Conservation (phyloP, 1,284 basidiomycete species). For the Cystobasidiaceae sp. region DNA sequence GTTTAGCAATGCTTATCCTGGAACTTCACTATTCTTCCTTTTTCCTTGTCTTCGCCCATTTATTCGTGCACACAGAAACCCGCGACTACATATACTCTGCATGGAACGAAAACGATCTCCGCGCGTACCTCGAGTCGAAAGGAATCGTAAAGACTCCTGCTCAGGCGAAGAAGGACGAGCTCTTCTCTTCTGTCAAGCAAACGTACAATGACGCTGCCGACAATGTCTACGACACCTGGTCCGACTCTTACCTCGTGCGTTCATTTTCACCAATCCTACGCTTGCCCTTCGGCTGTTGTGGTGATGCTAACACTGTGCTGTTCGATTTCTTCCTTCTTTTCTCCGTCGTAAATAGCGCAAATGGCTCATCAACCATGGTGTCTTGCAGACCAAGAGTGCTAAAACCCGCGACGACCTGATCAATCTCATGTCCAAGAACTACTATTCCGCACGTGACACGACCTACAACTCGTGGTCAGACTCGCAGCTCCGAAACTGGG, state of each 20-base stretch:
- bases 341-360: slow-evolving; percentile 56
- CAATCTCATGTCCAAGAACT: slow-evolving; percentile 68
- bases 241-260: slow-evolving; percentile 70
- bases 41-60: not conserved
- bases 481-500: slow-evolving; percentile 37
- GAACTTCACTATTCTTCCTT: too few relatives aligned
- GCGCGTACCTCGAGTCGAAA: slow-evolving; percentile 65
- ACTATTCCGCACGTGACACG: slow-evolving; percentile 59
- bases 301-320: not conserved
- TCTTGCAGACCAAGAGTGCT: slow-evolving; percentile 58
- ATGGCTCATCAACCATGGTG: slow-evolving; percentile 74
- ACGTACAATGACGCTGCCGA: slow-evolving; percentile 59
- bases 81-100: slow-evolving; percentile 82
- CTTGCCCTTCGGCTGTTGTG: not conserved
- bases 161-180: slow-evolving; percentile 35
- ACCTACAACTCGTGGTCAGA: slow-evolving; percentile 45
- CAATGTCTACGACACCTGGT: slow-evolving; percentile 77
- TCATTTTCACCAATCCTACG: too few relatives aligned
- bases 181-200: slow-evolving; percentile 48
- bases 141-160: slow-evolving; percentile 59
- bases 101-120: slow-evolving; percentile 68
- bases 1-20: not conserved
- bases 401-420: slow-evolving; percentile 66
- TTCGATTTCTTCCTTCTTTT: too few relatives aligned
- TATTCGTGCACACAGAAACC: slow-evolving; percentile 51